Evolutionary conservation across 768 basidiomycete species (phyloP).

Genomic region (Mycena vulgaris): DNA sequence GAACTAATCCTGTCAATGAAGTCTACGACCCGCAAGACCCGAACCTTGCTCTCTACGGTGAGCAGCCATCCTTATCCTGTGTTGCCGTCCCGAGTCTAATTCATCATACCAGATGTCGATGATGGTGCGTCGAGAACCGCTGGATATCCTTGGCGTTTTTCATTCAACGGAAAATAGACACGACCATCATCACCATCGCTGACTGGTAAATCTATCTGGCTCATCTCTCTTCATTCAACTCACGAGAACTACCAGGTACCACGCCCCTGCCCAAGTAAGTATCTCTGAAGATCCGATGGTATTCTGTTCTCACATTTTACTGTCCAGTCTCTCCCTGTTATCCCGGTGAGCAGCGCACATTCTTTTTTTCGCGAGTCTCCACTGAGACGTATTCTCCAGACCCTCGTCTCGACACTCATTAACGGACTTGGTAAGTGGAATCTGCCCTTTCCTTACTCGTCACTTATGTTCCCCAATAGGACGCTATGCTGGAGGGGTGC

Average conservation of each 20-base stretch:
- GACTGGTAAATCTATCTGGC: conserved; percentile 3
- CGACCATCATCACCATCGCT: conserved; percentile 17
- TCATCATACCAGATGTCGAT: conserved; percentile 10
- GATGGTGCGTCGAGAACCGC: conserved; percentile 4
- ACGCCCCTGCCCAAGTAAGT: conserved; percentile 20
- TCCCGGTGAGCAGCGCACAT: conserved; percentile 14
- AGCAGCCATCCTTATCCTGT: background rate
- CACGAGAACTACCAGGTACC: background rate
- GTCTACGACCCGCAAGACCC: conserved; percentile 31
- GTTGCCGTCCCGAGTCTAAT: background rate
- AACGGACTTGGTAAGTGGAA: conserved; percentile 14
- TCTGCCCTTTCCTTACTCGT: background rate
- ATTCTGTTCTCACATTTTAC: background rate
- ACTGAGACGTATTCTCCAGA: too few species aligned
- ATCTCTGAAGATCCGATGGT: background rate
- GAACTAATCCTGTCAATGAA: background rate
- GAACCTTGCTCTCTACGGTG: background rate
- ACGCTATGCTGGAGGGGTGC: conserved; percentile 42
- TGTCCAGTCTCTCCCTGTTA: background rate
- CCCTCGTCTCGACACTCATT: conserved; percentile 44
- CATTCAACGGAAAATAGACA: background rate
- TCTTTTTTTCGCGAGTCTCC: too few species aligned
- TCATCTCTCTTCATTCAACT: background rate
- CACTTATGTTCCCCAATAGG: conserved; percentile 35
- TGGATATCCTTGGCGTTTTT: background rate